Base-by-base conservation (phyloP, 1,284 basidiomycete species). In the Microbotryomycetes sp. region DNA sequence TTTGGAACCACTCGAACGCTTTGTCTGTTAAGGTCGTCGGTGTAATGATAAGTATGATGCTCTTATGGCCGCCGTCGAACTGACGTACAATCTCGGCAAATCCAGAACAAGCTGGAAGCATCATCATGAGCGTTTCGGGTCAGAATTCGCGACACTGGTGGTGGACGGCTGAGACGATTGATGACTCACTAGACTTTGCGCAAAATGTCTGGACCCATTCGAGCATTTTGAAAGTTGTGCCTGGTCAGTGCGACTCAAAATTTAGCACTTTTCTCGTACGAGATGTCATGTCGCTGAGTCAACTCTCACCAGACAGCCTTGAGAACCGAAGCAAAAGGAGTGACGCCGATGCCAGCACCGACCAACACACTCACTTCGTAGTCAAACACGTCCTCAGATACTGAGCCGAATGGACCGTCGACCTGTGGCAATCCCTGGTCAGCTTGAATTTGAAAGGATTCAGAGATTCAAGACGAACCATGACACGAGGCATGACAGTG, bases 1-100 rank as follows among this genome's bases (percentile, higher is more conserved):
- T 88, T 76, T 92, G 89, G 83, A 94, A 92, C 90, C 89, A 92
- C 74, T 91, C 89, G 25, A 88, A 87, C 14, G 81, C 80, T 7
- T 59, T 56, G 58, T 59, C 68, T 70, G 47, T n/a, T n/a, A n/a
- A n/a, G n/a, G n/a, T n/a, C n/a, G n/a, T n/a, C n/a, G n/a, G n/a
- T n/a, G n/a, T n/a, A n/a, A n/a, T n/a, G n/a, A n/a, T n/a, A n/a
- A n/a, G n/a, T n/a, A n/a, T n/a, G n/a, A n/a, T n/a, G n/a, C n/a
- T n/a, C n/a, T n/a, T n/a, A n/a, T n/a, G n/a, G n/a, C n/a, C n/a
- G n/a, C n/a, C n/a, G n/a, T n/a, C n/a, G n/a, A n/a, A n/a, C n/a
- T n/a, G n/a, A n/a, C n/a, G n/a, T 47, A 62, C 67, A 68, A 60
- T 76, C 71, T 5, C 72, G 65, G 54, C 70, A 72, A 49, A 73